Evolutionary conservation across 441 rosid species (phyloP), one percentile per base, ranked within the genome.

Genomic region (Erysimum cheiri): DNA sequence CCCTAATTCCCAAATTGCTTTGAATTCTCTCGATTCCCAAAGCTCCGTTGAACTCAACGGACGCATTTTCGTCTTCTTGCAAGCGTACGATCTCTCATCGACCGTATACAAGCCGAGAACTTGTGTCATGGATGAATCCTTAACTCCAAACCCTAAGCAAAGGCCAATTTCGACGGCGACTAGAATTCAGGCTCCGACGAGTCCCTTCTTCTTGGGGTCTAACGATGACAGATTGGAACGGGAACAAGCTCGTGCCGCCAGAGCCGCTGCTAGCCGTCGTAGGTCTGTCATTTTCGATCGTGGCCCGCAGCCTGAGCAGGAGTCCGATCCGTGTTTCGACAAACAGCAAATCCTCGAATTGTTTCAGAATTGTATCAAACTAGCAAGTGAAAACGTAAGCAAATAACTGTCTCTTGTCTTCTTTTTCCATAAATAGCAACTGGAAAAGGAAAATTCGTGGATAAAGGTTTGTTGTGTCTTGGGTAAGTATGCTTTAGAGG

Each of bases 241-340:
- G 2, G 97, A 93, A 43, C 92, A 86, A 83, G 96, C 97, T 7
- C 93, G 97, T 0, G 98, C 96, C 3, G 92, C 97, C 0, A 90
- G 92, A 26, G 87, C 84, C 44, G 96, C 97, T 2, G 92, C 93
- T 43, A 73, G 83, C 80, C 93, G 97, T 81, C 92, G 97, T n/a
- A 88, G 82, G 77, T 64, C 85, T 61, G 19, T 80, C 4, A 68
- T 81, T 59, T 60, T 70, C 40, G 60, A 26, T 37, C 60, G 76
- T 24, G 83, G 69, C 24, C 80, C 33, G 1, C 74, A 73, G 32
- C 70, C 49, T 37, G 76, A 77, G 50, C 41, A 78, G 44, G 89
- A 91, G 58, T 85, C 85, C 15, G 87, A 87, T 74, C 87, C 86
- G 24, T 81, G 84, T 80, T 92, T 91, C 15, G 87, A 80, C 67